Conservation (phyloP, 2,329 filamentous ascomycete genomes). For the Aspergillus amoenus region DNA sequence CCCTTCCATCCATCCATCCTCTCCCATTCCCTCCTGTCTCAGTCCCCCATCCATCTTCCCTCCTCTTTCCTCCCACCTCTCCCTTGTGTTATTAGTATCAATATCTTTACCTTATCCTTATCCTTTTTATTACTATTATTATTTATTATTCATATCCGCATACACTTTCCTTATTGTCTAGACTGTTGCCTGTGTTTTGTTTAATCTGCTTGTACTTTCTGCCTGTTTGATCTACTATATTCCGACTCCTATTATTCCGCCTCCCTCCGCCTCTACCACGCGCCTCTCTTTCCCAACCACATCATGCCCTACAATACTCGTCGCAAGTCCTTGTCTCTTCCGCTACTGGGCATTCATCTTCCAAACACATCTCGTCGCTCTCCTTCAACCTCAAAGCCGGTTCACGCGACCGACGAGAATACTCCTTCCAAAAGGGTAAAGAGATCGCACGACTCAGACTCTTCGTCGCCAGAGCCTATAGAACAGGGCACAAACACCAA, state of each 20-base stretch:
- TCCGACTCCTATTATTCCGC: conserved; percentile 6
- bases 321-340: conserved; percentile 90
- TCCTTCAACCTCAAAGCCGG: conserved; percentile 61
- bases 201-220: conserved; percentile 13
- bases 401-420: conserved; percentile 57
- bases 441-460: conserved; percentile 64
- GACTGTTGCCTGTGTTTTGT: conserved; percentile 10
- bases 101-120: conserved; percentile 10
- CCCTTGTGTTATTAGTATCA: conserved; percentile 21
- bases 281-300: conserved; percentile 10
- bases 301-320: conserved; percentile 93
- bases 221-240: conserved; percentile 15
- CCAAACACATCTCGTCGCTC: conserved; percentile 60
- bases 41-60: neutral
- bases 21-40: conserved; percentile 9
- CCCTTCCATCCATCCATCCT: conserved; percentile 5
- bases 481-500: conserved; percentile 31
- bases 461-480: conserved; percentile 41
- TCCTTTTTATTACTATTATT: conserved; percentile 4
- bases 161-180: conserved; percentile 11
- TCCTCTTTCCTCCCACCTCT: conserved; percentile 13
- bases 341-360: conserved; percentile 88
- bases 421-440: conserved; percentile 69
- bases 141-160: neutral
- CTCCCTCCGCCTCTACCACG: neutral